phyloP scores from a whole-genome alignment of 2,329 filamentous ascomycete species.

The Aspergillus sojae region DNA sequence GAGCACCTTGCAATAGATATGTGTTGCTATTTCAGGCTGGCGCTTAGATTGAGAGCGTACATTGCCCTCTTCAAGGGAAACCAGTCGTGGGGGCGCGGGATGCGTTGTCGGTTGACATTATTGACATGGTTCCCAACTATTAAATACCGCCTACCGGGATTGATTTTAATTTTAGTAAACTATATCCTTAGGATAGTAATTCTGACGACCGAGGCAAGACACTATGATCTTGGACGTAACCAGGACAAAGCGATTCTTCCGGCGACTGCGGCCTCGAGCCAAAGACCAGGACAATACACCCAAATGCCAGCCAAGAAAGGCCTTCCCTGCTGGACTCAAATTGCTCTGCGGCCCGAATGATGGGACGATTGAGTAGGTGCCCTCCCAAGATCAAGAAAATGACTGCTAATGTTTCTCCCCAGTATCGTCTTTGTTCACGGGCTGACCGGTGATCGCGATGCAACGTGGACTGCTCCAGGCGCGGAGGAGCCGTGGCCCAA shows the following conservation, averaged over 20 bases:
- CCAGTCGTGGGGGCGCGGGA: neutral
- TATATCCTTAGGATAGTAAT: neutral
- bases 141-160: neutral
- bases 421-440: slow-evolving; percentile 19
- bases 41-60: neutral
- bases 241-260: neutral
- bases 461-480: slow-evolving; percentile 19
- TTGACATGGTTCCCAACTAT: neutral
- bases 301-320: neutral
- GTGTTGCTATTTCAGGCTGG: neutral
- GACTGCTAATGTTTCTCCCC: neutral
- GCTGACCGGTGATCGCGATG: slow-evolving; percentile 20
- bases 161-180: neutral
- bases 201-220: neutral
- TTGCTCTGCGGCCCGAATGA: neutral
- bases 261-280: neutral
- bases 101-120: neutral
- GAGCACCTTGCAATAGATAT: neutral
- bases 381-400: neutral
- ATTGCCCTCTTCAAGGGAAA: neutral
- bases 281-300: neutral
- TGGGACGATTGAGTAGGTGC: neutral
- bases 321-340: neutral
- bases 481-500: slow-evolving; percentile 15
- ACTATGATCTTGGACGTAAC: neutral